Evolutionary conservation across 192 early-diverging fungal species (phyloP).

Genomic region (Tieghemiomyces parasiticus): DNA sequence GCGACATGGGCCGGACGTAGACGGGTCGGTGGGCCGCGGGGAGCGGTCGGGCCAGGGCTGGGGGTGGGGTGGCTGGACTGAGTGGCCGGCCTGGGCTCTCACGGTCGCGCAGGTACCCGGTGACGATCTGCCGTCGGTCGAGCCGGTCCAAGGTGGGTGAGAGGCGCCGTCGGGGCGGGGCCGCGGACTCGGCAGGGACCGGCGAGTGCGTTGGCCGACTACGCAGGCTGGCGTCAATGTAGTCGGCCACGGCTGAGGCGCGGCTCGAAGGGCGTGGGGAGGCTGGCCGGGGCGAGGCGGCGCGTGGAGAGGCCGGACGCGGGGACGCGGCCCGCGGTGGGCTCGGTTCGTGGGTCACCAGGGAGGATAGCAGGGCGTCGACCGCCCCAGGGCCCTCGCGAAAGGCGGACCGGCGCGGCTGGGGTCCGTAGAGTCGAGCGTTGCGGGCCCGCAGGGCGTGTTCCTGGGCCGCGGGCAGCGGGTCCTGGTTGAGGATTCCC

Average conservation of each 20-base stretch:
- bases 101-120: no score
- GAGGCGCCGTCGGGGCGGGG: no score
- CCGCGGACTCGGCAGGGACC: no score
- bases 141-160: no score
- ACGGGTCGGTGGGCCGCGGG: background rate
- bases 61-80: no score
- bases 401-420: background rate
- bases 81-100: no score
- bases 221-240: no score
- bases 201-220: no score
- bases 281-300: background rate
- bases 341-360: background rate
- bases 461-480: background rate
- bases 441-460: background rate
- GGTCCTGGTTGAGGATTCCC: background rate
- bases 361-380: background rate
- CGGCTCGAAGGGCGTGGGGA: background rate
- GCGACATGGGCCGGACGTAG: background rate
- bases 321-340: background rate
- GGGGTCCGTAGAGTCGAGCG: background rate
- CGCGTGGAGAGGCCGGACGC: background rate
- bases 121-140: no score
- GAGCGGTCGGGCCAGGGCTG: background rate
- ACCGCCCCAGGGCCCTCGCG: background rate
- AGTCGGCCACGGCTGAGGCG: no score